These are phyloP conservation scores for Spathaspora arborariae DNA, from an alignment of 805 yeast genomes.

Conservation along the genomic window DNA sequence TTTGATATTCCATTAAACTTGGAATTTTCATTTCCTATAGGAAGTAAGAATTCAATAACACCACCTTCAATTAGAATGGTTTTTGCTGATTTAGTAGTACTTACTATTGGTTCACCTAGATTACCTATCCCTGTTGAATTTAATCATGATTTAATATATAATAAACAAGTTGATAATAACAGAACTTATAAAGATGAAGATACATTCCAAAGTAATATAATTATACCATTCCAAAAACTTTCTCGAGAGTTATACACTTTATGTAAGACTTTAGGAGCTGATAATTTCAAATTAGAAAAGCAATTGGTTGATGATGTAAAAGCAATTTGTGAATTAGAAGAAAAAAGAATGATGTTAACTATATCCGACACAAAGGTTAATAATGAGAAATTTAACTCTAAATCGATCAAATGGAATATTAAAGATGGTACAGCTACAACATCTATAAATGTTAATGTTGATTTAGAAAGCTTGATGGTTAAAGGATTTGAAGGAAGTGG, in stretches of 20 bases:
- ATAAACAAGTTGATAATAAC: conserved; percentile 9
- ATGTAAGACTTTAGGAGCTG: conserved; percentile 18
- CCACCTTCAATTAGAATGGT: conserved; percentile 15
- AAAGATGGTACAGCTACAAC: conserved; percentile 2
- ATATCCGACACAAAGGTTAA: conserved; percentile 15
- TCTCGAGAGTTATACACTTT: conserved; percentile 17
- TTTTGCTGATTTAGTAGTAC: conserved; percentile 27
- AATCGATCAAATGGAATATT: conserved; percentile 7
- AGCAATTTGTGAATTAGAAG: conserved; percentile 23
- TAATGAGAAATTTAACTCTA: conserved; percentile 4
- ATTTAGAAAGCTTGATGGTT: conserved; percentile 11
- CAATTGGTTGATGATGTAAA: conserved; percentile 26
- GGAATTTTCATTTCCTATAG: background rate
- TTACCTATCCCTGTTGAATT: conserved; percentile 37
- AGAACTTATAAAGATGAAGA: conserved; percentile 16
- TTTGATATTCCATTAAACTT: conserved; percentile 25
- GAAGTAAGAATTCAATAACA: background rate
- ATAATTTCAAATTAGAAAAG: conserved; percentile 25
- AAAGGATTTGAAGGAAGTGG: conserved; percentile 12
- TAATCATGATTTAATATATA: conserved; percentile 30
- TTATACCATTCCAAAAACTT: conserved; percentile 17
- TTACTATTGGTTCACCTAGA: conserved; percentile 28
- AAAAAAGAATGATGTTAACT: conserved; percentile 21
- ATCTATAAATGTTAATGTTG: conserved; percentile 12
- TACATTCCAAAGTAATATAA: conserved; percentile 20